These are phyloP conservation scores for Citrullus colocynthis DNA, from an alignment of 306 rosid species.

Conservation along the genomic window DNA sequence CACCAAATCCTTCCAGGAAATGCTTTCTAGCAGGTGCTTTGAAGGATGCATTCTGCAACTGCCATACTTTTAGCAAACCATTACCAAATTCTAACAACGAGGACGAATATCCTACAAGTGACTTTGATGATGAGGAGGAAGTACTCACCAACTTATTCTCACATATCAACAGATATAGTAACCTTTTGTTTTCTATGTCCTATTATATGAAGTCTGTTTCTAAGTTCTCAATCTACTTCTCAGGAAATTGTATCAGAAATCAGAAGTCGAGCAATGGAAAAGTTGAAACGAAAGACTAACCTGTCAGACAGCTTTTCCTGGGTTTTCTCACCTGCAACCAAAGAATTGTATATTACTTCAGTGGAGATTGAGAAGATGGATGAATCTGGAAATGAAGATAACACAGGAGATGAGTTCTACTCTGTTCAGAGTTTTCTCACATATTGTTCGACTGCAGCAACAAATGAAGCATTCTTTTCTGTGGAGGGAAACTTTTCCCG, in stretches of 20 bases:
- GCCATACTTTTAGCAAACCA: slow-evolving; percentile 27
- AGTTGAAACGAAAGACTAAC: slow-evolving; percentile 35
- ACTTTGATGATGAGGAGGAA: slow-evolving; percentile 61
- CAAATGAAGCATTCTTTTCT: slow-evolving; percentile 42
- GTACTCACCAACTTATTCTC: slow-evolving; percentile 15
- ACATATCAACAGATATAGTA: background rate
- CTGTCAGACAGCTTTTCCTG: slow-evolving; percentile 37
- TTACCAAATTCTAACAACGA: slow-evolving; percentile 31
- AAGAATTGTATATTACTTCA: slow-evolving; percentile 39
- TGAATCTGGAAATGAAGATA: background rate
- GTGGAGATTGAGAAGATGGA: slow-evolving; percentile 16
- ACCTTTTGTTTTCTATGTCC: background rate
- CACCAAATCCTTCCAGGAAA: slow-evolving; percentile 43
- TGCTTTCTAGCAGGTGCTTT: slow-evolving; percentile 31
- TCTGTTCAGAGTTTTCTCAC: slow-evolving; percentile 54
- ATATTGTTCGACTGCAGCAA: slow-evolving; percentile 41
- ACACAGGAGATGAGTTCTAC: slow-evolving; percentile 38
- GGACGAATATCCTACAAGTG: slow-evolving; percentile 36
- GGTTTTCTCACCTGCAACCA: slow-evolving; percentile 41
- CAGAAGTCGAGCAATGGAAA: slow-evolving; percentile 55
- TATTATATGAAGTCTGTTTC: background rate
- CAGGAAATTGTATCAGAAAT: slow-evolving; percentile 67
- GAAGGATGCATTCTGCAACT: slow-evolving; percentile 42
- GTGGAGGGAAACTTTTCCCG: slow-evolving; percentile 55
- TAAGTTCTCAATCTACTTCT: background rate